Base-by-base conservation (phyloP, 2,329 filamentous ascomycete genomes). In the Drechslerella coelobrocha region DNA sequence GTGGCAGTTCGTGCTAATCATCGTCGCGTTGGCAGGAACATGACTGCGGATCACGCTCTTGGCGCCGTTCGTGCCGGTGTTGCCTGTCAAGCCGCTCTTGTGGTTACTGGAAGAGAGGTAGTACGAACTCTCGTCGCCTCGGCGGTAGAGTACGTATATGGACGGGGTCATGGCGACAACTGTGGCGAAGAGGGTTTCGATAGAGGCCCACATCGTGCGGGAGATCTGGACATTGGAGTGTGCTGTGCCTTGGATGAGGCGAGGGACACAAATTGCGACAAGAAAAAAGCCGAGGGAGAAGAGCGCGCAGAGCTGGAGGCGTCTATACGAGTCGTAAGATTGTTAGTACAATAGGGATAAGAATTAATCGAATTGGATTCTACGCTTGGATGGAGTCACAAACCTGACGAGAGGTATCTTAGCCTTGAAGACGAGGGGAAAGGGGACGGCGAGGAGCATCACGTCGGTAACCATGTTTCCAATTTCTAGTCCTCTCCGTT, bases 141-240 rank as follows among this genome's bases (percentile, higher is more conserved):
- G 61, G 39, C 61, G 61, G 48, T 66, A 66, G 27, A 66, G 61
- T 5, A 66, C 61, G 54, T 66, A 66, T 59, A 66, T 66, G 4
- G 61, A 39, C n/a, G 61, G 61, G n/a, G 53, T 37, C 61, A 66
- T 66, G 37, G 61, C 61, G 5, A 55, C 61, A 26, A 66, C 39
- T 34, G 53, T 66, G 34, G 61, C 61, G 29, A 66, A 66, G 24
- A 66, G 53, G 26, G 61, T 66, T 53, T 66, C 61, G 34, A 66
- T 59, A 0, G 61, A 66, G 10, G 61, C 61, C 61, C 61, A 66
- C 61, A 66, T 59, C 48, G 61, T 66, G 24, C 61, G 21, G 10
- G 61, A 66, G 17, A 66, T 53, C 29, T 66, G 61, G 47, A 66
- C 41, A 2, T 10, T 21, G 17, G 61, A 51, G 2, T 66, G 34